Percentiles rank a stretch among this genome's conserved stretches.
Evolutionary conservation across 768 basidiomycete genomes (phyloP).

Genomic region (Leccinum disarticulatum): DNA sequence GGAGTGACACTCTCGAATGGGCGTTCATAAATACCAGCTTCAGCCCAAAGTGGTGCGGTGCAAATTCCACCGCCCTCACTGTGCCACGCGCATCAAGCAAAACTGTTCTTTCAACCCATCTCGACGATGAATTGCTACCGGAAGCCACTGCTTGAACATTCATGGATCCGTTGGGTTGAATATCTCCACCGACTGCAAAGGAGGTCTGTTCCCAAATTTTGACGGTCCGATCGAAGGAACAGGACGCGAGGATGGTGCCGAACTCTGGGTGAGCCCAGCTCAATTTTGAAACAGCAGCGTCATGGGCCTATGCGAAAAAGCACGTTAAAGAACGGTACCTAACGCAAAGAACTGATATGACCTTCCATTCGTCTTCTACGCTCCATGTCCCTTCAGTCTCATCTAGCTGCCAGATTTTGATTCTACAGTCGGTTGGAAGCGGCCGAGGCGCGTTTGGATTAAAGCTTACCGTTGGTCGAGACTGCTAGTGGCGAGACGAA

Average conservation of each 20-base stretch:
- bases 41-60: slow-evolving; percentile 83
- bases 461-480: slow-evolving; percentile 70
- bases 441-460: slow-evolving; percentile 3
- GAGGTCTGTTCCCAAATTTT: slow-evolving; percentile 85
- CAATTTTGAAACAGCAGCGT: slow-evolving; percentile 81
- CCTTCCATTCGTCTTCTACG: slow-evolving; percentile 91
- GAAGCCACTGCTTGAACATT: slow-evolving; percentile 11
- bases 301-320: slow-evolving; percentile 75
- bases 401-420: slow-evolving; percentile 84
- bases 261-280: slow-evolving; percentile 95
- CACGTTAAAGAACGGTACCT: neutral
- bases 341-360: slow-evolving; percentile 26
- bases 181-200: slow-evolving; percentile 29
- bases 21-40: slow-evolving; percentile 62
- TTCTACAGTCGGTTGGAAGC: slow-evolving; percentile 38
- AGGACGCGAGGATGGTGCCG: slow-evolving; percentile 81
- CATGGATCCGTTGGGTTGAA: slow-evolving; percentile 25
- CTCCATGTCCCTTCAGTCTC: slow-evolving; percentile 73
- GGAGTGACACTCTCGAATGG: neutral
- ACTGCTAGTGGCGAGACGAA: slow-evolving; percentile 75
- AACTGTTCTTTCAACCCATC: slow-evolving; percentile 75
- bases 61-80: slow-evolving; percentile 83
- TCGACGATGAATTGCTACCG: slow-evolving; percentile 34
- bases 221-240: slow-evolving; percentile 87
- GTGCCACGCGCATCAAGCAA: slow-evolving; percentile 85